A percentile compares a stretch with the other conserved stretches of the same genome.
phyloP scores from a whole-genome alignment of 768 basidiomycete species.

The Suillus weaverae region DNA sequence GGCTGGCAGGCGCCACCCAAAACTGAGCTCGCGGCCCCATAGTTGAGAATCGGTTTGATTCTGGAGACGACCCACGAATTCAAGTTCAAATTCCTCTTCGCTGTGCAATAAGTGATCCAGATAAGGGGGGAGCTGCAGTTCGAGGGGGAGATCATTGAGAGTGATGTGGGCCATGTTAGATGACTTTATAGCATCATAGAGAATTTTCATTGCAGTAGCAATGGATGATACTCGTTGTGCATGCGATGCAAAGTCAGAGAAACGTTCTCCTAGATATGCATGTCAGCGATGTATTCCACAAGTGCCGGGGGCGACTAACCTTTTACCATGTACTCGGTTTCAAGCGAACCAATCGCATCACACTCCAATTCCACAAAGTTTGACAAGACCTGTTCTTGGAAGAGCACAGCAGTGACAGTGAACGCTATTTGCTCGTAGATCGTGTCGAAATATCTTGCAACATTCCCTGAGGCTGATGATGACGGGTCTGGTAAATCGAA shows the following conservation, averaged over 20 bases:
- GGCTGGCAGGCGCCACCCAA: conserved; percentile 72
- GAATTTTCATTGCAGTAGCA: conserved; percentile 72
- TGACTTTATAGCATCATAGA: conserved; percentile 78
- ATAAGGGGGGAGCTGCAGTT: conserved; percentile 83
- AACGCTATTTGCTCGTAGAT: conserved; percentile 90
- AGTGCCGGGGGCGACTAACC: conserved; percentile 47
- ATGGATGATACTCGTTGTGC: conserved; percentile 69
- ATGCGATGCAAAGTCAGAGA: conserved; percentile 52
- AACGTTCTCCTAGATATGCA: conserved; percentile 52
- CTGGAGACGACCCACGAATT: conserved; percentile 49
- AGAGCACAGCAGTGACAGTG: conserved; percentile 87
- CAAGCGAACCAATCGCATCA: conserved; percentile 64
- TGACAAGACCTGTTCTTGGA: conserved; percentile 84
- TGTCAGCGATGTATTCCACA: conserved; percentile 11
- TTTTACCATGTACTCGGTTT: conserved; percentile 68
- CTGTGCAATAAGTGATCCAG: conserved; percentile 70
- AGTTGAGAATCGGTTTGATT: conserved; percentile 50
- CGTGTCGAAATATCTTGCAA: conserved; percentile 78
- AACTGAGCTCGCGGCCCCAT: conserved; percentile 69
- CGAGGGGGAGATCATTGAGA: conserved; percentile 76
- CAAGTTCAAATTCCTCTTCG: conserved; percentile 57
- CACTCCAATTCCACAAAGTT: conserved; percentile 87
- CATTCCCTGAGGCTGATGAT: conserved; percentile 74
- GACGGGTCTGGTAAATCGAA: conserved; percentile 90
- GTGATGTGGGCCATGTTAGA: conserved; percentile 76